Conservation (phyloP, 1,284 basidiomycete species). For the Takashimella koratensis region DNA sequence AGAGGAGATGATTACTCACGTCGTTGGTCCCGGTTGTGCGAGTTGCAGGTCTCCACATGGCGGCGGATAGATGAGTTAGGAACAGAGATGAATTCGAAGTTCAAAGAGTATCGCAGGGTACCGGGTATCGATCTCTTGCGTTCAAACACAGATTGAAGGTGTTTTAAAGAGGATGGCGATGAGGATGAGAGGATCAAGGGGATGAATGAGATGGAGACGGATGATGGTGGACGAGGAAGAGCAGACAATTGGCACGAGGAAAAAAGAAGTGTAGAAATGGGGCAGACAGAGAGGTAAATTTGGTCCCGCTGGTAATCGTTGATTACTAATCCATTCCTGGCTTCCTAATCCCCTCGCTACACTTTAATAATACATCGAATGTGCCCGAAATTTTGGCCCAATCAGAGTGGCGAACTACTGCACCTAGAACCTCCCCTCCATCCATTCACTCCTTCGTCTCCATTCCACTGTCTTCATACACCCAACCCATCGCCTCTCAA, state of each 20-base stretch:
- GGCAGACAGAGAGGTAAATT: not conserved
- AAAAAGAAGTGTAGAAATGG: not conserved
- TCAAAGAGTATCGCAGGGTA: too few relatives aligned
- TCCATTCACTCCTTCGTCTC: too few relatives aligned
- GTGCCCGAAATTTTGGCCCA: not conserved
- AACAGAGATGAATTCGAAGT: too few relatives aligned
- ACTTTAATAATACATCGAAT: too few relatives aligned
- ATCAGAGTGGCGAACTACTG: not conserved
- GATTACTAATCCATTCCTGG: too few relatives aligned
- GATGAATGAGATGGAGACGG: not conserved
- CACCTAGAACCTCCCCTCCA: not conserved
- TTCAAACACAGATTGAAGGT: too few relatives aligned
- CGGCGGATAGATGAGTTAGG: too few relatives aligned
- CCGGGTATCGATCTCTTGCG: too few relatives aligned
- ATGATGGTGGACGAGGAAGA: not conserved
- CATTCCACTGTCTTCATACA: not conserved
- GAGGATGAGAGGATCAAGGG: constrained; percentile 2
- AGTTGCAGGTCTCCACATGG: constrained; percentile 81
- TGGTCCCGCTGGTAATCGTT: too few relatives aligned
- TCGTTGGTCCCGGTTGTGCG: constrained; percentile 51
- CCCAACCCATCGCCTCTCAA: not conserved
- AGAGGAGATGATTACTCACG: constrained; percentile 30
- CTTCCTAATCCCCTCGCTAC: too few relatives aligned
- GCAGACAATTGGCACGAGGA: not conserved
- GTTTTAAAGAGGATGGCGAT: not conserved